Evolutionary conservation across 257 asterid species (phyloP).

Genomic region (Knoxia roxburghii): DNA sequence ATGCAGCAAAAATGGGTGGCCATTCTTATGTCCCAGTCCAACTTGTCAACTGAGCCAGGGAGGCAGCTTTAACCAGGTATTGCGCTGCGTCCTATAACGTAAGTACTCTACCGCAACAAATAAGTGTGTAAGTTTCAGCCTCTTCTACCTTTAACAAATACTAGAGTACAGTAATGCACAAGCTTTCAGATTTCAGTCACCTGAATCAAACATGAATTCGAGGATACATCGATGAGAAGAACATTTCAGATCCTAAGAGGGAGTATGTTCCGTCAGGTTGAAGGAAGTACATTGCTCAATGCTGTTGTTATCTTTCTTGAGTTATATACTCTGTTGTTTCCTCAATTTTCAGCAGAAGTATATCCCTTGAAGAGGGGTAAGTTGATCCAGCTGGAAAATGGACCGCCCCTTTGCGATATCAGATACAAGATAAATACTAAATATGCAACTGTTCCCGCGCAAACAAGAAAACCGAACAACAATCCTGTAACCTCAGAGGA

Average conservation of each 20-base stretch:
- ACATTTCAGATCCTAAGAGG: not conserved
- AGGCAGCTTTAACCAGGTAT: conserved; percentile 15
- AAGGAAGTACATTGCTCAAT: conserved; percentile 3
- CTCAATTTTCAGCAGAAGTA: conserved; percentile 30
- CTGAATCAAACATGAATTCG: not conserved
- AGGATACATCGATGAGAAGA: not conserved
- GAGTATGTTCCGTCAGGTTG: not conserved
- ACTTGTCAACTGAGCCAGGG: conserved; percentile 11
- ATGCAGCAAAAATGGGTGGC: not conserved
- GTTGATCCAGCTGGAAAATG: conserved; percentile 40
- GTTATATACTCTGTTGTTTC: conserved; percentile 4
- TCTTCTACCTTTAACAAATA: conserved; percentile 13
- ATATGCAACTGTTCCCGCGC: conserved; percentile 59
- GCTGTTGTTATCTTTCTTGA: conserved; percentile 2
- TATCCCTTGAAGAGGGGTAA: conserved; percentile 33
- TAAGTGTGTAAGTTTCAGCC: conserved; percentile 11
- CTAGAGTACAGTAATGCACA: conserved; percentile 5
- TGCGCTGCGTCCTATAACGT: too few species aligned
- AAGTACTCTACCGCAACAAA: too few species aligned
- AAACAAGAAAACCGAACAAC: conserved; percentile 49
- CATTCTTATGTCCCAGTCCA: not conserved
- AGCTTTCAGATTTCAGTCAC: not conserved
- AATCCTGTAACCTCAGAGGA: conserved; percentile 63
- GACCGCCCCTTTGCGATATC: conserved; percentile 47
- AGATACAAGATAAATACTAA: conserved; percentile 65